phyloP scores from a whole-genome alignment of 2,329 filamentous ascomycete species.

The Colletotrichum tofieldiae region DNA sequence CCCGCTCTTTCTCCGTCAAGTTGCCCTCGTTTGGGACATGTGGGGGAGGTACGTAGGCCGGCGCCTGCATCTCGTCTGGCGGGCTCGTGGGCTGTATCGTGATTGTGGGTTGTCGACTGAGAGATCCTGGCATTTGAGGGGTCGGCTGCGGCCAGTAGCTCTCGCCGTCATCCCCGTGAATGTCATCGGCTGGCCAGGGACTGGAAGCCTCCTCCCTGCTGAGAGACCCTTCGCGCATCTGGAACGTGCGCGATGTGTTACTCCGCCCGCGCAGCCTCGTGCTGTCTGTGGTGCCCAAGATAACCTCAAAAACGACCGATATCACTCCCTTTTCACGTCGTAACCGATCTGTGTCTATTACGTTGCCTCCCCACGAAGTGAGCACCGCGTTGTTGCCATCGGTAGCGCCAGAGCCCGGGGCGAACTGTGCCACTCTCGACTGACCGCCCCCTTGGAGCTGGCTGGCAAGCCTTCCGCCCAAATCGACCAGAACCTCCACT shows the following conservation, averaged over 20 bases:
- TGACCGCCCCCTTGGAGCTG: conserved; percentile 77
- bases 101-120: conserved; percentile 38
- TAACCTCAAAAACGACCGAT: conserved; percentile 85
- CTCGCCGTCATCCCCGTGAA: conserved; percentile 35
- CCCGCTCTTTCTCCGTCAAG: conserved; percentile 85
- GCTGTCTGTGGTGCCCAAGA: conserved; percentile 89
- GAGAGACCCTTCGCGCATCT: conserved; percentile 49
- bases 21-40: conserved; percentile 71
- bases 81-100: conserved; percentile 35
- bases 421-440: conserved; percentile 58
- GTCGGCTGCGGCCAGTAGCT: conserved; percentile 38
- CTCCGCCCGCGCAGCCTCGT: conserved; percentile 51
- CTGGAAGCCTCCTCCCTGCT: conserved; percentile 51
- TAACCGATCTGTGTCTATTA: conserved; percentile 90
- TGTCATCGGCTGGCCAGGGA: conserved; percentile 34
- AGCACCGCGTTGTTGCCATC: conserved; percentile 61
- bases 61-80: conserved; percentile 54
- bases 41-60: conserved; percentile 73
- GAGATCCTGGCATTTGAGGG: conserved; percentile 18
- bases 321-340: conserved; percentile 94
- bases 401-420: conserved; percentile 50
- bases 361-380: conserved; percentile 74
- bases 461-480: conserved; percentile 88
- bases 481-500: conserved; percentile 91
- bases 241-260: conserved; percentile 45